Evolutionary conservation across 2,329 filamentous ascomycete genomes (phyloP).

Genomic region (Diaporthe capsici): DNA sequence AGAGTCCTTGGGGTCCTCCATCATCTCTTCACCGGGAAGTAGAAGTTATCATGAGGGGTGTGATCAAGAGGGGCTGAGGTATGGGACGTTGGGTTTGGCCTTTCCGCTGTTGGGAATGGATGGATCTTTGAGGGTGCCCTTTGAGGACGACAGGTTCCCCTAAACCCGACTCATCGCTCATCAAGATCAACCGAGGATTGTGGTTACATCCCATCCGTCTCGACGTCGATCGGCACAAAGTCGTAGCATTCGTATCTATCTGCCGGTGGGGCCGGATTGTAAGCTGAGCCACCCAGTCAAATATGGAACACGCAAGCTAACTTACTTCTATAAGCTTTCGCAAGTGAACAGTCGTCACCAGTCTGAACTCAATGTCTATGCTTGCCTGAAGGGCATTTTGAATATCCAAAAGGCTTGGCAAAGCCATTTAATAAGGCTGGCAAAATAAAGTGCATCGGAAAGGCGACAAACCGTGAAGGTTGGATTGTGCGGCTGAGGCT

Average conservation of each 20-base stretch:
- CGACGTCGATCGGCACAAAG: slow-evolving; percentile 9
- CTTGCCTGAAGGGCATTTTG: neutral
- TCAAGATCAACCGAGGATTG: slow-evolving; percentile 26
- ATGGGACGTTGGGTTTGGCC: neutral
- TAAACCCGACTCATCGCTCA: slow-evolving; percentile 3
- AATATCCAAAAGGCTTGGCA: slow-evolving; percentile 9
- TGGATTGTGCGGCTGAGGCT: neutral
- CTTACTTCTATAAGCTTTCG: slow-evolving; percentile 9
- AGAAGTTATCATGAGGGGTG: neutral
- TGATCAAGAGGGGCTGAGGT: neutral
- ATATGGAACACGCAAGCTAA: slow-evolving; percentile 26
- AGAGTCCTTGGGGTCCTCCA: slow-evolving; percentile 18
- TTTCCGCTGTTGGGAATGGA: neutral
- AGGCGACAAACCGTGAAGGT: slow-evolving; percentile 1
- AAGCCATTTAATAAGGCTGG: neutral
- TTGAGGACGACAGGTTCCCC: slow-evolving; percentile 7
- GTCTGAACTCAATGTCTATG: neutral
- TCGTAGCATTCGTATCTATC: neutral
- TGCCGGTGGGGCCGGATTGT: slow-evolving; percentile 19
- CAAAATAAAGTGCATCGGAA: neutral
- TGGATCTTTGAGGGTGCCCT: neutral
- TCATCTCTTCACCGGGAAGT: slow-evolving; percentile 11
- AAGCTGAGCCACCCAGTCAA: slow-evolving; percentile 14
- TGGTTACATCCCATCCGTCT: slow-evolving; percentile 9
- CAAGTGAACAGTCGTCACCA: neutral